A percentile compares a stretch with the other conserved stretches of the same genome.
Evolutionary conservation across 345 rosid species (phyloP).

Genomic region (Mercurialis annua): DNA sequence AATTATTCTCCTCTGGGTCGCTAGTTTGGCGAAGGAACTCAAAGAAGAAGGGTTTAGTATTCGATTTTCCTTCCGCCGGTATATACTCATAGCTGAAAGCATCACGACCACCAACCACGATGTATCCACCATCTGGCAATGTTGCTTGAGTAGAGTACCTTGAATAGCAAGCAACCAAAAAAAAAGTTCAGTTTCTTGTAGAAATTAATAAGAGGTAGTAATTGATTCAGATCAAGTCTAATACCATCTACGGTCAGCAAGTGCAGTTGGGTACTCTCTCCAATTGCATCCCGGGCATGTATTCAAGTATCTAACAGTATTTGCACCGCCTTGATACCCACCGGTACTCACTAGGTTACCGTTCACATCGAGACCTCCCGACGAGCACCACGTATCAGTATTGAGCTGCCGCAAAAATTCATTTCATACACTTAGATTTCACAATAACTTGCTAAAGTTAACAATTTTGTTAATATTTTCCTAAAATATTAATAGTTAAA

Average conservation of each 20-base stretch:
- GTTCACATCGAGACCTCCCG: constrained; percentile 66
- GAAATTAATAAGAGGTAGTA: background rate
- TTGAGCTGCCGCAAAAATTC: constrained; percentile 32
- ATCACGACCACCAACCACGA: constrained; percentile 79
- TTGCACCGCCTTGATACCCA: constrained; percentile 62
- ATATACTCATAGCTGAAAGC: constrained; percentile 73
- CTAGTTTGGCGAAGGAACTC: constrained; percentile 52
- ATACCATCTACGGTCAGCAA: constrained; percentile 74
- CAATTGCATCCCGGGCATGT: constrained; percentile 44
- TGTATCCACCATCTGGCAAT: constrained; percentile 61
- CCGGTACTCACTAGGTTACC: constrained; percentile 79
- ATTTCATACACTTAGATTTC: background rate
- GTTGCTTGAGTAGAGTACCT: constrained; percentile 56
- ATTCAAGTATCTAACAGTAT: constrained; percentile 53
- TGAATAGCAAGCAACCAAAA: background rate
- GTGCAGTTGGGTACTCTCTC: constrained; percentile 61
- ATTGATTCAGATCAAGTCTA: no score
- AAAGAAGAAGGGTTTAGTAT: constrained; percentile 33
- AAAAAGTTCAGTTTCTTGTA: background rate
- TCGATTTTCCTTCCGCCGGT: constrained; percentile 50
- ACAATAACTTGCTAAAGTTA: background rate
- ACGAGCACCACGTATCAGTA: constrained; percentile 96
- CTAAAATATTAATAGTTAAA: no score
- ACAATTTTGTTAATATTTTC: no score
- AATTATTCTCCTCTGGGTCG: constrained; percentile 57